Base-by-base conservation (phyloP, 2,329 filamentous ascomycete species). In the Ophiostoma ulmi region DNA sequence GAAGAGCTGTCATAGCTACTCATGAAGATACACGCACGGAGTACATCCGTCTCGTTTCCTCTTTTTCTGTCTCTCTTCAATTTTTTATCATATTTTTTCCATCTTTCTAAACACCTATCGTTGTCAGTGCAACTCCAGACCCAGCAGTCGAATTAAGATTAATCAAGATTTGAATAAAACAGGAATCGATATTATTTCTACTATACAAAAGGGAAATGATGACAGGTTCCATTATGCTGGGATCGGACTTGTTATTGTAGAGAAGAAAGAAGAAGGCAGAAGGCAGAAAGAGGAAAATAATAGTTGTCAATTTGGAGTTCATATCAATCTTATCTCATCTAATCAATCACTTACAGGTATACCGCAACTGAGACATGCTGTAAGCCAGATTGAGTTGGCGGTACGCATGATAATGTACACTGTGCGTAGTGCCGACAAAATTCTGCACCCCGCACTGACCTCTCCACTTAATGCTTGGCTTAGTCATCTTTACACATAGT, bases 321-420 rank as follows among this genome's bases (percentile, higher is more conserved):
- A 48, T 63, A 63, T 63, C 26, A 66, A 71, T 71, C 70, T 71
- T 66, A 71, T 71, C 70, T 66, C 70, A 71, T 71, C 70, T 71
- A 35, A 71, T 69, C 70, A 71, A 71, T 71, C 70, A 44, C 31
- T 67, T n/a, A 66, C 61, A 52, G 48, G 48, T 22, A 22, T 58
- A 58, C 52, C 22, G 26, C 26, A 22, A 58, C n/a, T 31, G 52
- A 58, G 22, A 58, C 52, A 58, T 58, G 52, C 52, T 58, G 52
- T 58, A 58, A 10, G n/a, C 52, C 22, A 11, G 52, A 58, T 26
- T 22, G 52, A 26, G n/a, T 58, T 58, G 52, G 52, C 8, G 20
- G 44, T 44, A 35, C 58, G n/a, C 44, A 39, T 8, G 38, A 35
- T 63, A 14, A 68, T 26, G 66, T 71, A 71, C 70, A 68, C 70